Evolutionary conservation across 768 basidiomycete genomes (phyloP).

Genomic region (Auriscalpium vulgare): DNA sequence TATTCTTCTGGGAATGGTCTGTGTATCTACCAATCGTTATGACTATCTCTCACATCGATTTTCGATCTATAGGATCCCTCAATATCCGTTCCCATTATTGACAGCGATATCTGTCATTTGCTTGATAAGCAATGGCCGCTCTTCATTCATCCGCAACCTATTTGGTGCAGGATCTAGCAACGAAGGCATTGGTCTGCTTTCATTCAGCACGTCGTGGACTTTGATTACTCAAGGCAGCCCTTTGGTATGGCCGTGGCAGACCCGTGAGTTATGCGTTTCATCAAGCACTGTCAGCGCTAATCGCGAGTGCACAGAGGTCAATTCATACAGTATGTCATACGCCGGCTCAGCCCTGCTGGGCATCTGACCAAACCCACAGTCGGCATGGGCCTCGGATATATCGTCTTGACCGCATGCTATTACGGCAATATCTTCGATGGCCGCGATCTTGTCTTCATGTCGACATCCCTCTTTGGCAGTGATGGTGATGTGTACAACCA

Average conservation of each 20-base stretch:
- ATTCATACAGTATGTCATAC: conserved; percentile 29
- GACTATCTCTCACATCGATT: neutral
- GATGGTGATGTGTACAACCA: conserved; percentile 35
- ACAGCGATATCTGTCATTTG: conserved; percentile 45
- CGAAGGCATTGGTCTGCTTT: conserved; percentile 42
- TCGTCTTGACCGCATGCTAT: conserved; percentile 33
- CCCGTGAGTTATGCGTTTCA: conserved; percentile 28
- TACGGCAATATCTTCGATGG: conserved; percentile 40
- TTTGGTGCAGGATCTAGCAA: conserved; percentile 41
- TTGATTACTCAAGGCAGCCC: conserved; percentile 48
- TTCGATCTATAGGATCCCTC: conserved; percentile 22
- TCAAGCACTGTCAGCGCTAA: neutral
- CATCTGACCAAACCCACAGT: conserved; percentile 21
- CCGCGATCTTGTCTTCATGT: conserved; percentile 39
- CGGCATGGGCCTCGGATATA: conserved; percentile 41
- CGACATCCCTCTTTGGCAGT: conserved; percentile 33
- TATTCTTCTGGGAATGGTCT: conserved; percentile 39
- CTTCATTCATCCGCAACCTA: conserved; percentile 31
- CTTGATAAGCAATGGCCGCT: conserved; percentile 38
- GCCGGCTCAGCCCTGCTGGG: neutral
- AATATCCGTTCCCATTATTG: conserved; percentile 33
- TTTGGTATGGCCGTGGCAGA: conserved; percentile 48
- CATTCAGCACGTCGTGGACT: conserved; percentile 43
- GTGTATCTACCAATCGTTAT: conserved; percentile 13
- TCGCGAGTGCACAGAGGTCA: conserved; percentile 25